Evolutionary conservation across 768 basidiomycete genomes (phyloP).

Genomic region (Tylopilus cervinicoccineus): DNA sequence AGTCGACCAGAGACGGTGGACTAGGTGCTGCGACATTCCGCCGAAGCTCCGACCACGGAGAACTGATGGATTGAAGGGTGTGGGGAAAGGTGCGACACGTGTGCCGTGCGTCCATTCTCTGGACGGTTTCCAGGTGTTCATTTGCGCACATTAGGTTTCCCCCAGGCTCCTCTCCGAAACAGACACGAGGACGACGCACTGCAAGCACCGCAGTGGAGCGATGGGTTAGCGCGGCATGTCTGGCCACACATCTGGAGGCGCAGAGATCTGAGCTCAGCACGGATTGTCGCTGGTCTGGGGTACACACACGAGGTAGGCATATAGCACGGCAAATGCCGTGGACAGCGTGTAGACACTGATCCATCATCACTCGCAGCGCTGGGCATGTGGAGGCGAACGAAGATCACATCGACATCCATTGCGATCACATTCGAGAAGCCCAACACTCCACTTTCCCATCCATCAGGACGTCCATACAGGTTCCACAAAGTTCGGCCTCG

Average conservation of each 20-base stretch:
- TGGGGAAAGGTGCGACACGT: conserved; percentile 8
- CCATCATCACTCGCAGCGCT: no score
- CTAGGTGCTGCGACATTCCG: neutral
- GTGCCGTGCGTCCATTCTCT: conserved; percentile 1
- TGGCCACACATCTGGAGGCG: conserved; percentile 9
- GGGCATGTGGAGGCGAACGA: conserved; percentile 5
- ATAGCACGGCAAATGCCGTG: conserved; percentile 21
- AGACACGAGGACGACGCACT: conserved; percentile 12
- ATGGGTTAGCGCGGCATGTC: conserved; percentile 5
- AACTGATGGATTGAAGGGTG: conserved; percentile 7
- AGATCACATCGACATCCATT: conserved; percentile 11
- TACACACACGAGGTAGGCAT: no score
- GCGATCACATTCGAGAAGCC: conserved; percentile 1
- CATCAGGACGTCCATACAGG: neutral
- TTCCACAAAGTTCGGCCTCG: neutral
- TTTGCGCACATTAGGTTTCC: neutral
- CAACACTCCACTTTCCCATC: conserved; percentile 1
- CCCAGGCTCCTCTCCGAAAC: neutral
- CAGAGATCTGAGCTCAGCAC: conserved; percentile 9
- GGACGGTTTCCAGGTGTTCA: conserved; percentile 1
- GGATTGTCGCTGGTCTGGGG: neutral
- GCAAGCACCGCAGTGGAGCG: neutral
- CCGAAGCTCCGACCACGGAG: conserved; percentile 1
- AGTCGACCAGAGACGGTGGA: conserved; percentile 1
- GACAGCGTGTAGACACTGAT: neutral